Evolutionary conservation across 257 asterid species (phyloP), one percentile per base, ranked within the genome.

Genomic region (Thymus quinquecostatus): DNA sequence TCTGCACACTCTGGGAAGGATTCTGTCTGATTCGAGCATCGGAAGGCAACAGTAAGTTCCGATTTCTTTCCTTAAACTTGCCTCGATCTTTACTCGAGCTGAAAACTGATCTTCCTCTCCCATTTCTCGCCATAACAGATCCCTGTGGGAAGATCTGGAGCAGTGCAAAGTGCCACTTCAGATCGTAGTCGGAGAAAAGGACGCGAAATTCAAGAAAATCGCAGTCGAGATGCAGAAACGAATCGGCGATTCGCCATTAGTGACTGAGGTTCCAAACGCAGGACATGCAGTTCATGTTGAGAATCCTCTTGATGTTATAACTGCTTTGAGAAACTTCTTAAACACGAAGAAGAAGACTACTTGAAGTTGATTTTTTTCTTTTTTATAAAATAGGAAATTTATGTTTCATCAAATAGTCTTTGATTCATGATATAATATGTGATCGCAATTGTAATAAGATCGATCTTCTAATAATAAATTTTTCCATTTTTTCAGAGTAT

Each of bases 201-300:
- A 95, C 74, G 74, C 55, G 10, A 95, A 95, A 77, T 92, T 91
- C 84, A 88, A 82, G 86, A 83, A 73, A 60, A 85, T 92, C 11
- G 93, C 98, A 10, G 47, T 69, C 49, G 80, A 84, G 60, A 88
- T 92, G 97, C 11, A 75, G 41, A 10, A 60, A 7, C 69, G 64
- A 75, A 79, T 93, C 54, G 58, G 64, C 60, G 75, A 72, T 66
- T 62, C 59, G 21, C 67, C 84, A 12, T 71, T 80, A 8, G 81
- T 94, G 6, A 74, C 81, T 44, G 95, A 91, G 78, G 82, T 95
- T 71, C 88, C 91, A 12, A 69, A 70, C 60, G 85, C 89, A 29
- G 98, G 99, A 47, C 99, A 95, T 81, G 97, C 97, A 64, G 96
- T 86, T 4, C 99, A 95, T 83, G 75, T 95, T 47, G 98, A 95